Base-by-base conservation (phyloP, 495 filamentous ascomycete species). In the Rostrohypoxylon terebratum region DNA sequence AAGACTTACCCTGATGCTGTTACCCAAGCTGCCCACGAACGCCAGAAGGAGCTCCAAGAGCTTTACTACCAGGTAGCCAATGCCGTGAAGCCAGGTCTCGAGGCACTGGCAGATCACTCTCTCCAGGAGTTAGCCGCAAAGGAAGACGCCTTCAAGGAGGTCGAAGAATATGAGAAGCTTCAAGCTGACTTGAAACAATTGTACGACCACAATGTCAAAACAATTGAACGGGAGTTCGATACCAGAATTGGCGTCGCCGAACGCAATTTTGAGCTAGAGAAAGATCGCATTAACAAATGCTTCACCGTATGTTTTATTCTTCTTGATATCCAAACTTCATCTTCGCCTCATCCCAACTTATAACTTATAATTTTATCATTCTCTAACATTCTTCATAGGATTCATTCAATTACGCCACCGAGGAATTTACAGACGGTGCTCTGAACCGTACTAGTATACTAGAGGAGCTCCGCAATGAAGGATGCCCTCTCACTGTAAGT, bases 21-120 rank as follows among this genome's bases (percentile, higher is more conserved):
- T 31, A 75, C 77, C 48, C 83, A 85, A 66, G 84, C 83, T 33
- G 79, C 82, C 45, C 81, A 84, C 50, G 84, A 86, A 62, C 83
- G 84, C 59, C 75, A 76, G 58, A 73, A 79, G 50, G 79, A 83
- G 40, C 75, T 84, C 14, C 80, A 79, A 77, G 76, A 80, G 7
- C 74, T 80, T 21, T 85, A 73, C 62, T 63, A 73, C 0, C 64
- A 80, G 58, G 77, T 83, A n/a, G 73, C 77, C 54, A 72, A 75
- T 57, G 68, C 75, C 36, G 54, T 84, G 54, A 84, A 82, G 77
- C 82, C 82, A 28, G 79, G 73, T 21, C 74, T 82, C 10, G 78
- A 82, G 5, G 81, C 84, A 45, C 73, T 86, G 3, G 83, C 82
- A 34, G 78, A 84, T 54, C 74, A 76, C 11, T 73, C 67, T 63